Conservation (phyloP, 345 rosid genomes). For the Sonneratia alba region DNA sequence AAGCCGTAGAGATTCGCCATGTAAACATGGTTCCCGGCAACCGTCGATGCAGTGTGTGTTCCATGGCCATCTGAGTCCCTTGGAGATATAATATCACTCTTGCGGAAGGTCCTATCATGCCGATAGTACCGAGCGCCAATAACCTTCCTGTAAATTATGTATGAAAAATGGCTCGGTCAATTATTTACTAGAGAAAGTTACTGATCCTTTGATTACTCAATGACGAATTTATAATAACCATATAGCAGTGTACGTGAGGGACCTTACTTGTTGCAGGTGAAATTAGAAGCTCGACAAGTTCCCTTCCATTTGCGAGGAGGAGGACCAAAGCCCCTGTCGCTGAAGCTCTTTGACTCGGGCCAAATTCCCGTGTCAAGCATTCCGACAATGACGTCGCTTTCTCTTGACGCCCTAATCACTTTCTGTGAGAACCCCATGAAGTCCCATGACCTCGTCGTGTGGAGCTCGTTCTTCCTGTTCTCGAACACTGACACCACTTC, state of each 20-base stretch:
- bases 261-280: constrained; percentile 24
- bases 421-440: neutral
- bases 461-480: constrained; percentile 3
- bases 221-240: too few species aligned
- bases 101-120: neutral
- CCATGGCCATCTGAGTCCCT: constrained; percentile 21
- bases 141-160: neutral
- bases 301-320: constrained; percentile 16
- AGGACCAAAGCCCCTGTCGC: constrained; percentile 12
- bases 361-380: constrained; percentile 17
- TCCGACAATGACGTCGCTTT: constrained; percentile 20
- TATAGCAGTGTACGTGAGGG: neutral
- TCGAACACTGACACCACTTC: neutral
- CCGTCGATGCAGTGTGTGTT: constrained; percentile 27
- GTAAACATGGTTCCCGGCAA: constrained; percentile 17
- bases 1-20: constrained; percentile 12
- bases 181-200: neutral
- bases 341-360: constrained; percentile 15
- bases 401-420: neutral
- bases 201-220: neutral
- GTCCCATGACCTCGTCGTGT: constrained; percentile 4
- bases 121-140: constrained; percentile 16
- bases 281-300: constrained; percentile 9
- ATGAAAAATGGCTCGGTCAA: neutral
- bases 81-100: constrained; percentile 8